Base-by-base conservation (phyloP, 345 rosid species). In the Aurinia saxatilis region DNA sequence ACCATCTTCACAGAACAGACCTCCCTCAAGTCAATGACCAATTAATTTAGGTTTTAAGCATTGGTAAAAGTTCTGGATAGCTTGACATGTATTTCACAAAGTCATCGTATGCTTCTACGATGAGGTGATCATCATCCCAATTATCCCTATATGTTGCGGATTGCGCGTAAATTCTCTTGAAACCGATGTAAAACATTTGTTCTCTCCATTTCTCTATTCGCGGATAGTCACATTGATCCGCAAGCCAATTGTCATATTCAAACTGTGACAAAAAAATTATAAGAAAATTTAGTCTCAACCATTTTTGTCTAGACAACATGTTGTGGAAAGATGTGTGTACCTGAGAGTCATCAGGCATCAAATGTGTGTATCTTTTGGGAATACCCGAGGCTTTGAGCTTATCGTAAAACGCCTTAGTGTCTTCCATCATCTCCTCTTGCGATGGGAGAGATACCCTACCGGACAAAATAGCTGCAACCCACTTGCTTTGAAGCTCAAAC, bases 281-380 rank as follows among this genome's bases (percentile, higher is more conserved):
- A 36, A 12, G 0, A 35, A 17, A 35, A 33, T 29, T 60, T 25
- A 27, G 36, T 27, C 48, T 61, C 41, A 27, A 44, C 7, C n/a
- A 44, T 15, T n/a, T 39, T 11, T 16, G 13, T 52, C 7, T 40
- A 16, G 23, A 50, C 7, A 68, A 17, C 10, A 36, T 27, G 14
- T 68, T 50, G 7, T 5, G 7, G 5, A 16, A 52, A 27, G 16
- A 37, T n/a, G 52, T 51, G 9, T 8, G 10, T 63, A 70, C 74
- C 59, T 70, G 74, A 6, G 74, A 63, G 34, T 56, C 74, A 55
- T 70, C 74, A 12, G 74, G 69, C 74, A 82, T 9, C 48, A 55
- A 34, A 79, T 92, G 98, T 11, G 96, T 82, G 55, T 78, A 75
- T 53, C 82, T 79, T 65, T 83, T 80, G 16, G 98, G 93, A 55